Conservation (phyloP, 352 stramenopile genomes). For the Globisporangium orthogonon region DNA sequence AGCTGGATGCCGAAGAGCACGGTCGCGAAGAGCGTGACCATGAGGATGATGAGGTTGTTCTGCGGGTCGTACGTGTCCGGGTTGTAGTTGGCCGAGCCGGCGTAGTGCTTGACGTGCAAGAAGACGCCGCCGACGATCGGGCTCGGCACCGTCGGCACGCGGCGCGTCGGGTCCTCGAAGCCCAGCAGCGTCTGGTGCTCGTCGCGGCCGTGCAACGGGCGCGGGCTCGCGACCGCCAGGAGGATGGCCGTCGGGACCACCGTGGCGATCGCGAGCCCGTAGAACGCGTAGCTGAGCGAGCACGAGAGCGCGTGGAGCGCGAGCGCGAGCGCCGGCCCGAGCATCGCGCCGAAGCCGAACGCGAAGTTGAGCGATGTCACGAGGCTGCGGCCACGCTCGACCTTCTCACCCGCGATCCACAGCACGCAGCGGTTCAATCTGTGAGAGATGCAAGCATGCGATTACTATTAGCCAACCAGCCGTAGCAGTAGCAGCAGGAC, state of each 20-base stretch:
- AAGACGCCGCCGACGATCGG: constrained; percentile 81
- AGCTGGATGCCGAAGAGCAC: constrained; percentile 75
- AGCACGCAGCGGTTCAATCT: constrained; percentile 65
- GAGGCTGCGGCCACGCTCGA: constrained; percentile 59
- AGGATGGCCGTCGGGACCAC: constrained; percentile 39
- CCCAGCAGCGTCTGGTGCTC: constrained; percentile 56
- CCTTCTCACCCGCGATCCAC: constrained; percentile 62
- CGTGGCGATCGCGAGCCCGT: constrained; percentile 38
- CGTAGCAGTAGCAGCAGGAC: neutral
- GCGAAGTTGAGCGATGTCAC: constrained; percentile 71
- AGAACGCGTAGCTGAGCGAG: constrained; percentile 53
- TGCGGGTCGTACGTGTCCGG: constrained; percentile 77
- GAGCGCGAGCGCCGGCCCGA: constrained; percentile 44
- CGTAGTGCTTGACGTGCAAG: constrained; percentile 71
- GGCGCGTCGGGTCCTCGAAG: constrained; percentile 66
- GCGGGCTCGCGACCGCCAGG: constrained; percentile 28
- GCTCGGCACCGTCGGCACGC: constrained; percentile 71
- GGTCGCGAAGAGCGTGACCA: constrained; percentile 77
- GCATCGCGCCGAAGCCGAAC: constrained; percentile 54
- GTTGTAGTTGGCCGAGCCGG: constrained; percentile 63
- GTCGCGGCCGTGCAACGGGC: constrained; percentile 38
- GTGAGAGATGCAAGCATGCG: neutral
- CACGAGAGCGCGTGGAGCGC: constrained; percentile 39
- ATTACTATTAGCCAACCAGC: no score
- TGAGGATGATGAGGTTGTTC: constrained; percentile 81